A percentile compares a stretch with the other conserved stretches of the same genome.
phyloP scores from a whole-genome alignment of 1,139 yeast species.

The Geotrichum klebahnii region DNA sequence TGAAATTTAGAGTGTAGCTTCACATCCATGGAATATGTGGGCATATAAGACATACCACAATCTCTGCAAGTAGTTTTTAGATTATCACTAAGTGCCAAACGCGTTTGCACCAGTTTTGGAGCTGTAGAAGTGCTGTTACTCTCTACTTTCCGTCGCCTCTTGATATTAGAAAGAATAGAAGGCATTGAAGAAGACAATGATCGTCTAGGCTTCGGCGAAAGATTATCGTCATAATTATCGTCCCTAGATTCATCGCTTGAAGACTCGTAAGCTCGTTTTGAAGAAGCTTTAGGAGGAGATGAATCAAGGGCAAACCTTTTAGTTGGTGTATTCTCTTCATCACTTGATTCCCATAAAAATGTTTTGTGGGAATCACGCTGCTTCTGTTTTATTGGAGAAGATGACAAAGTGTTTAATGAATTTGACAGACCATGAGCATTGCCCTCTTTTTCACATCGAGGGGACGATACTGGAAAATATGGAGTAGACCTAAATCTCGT shows the following conservation, averaged over 20 bases:
- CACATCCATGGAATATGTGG: conserved; percentile 46
- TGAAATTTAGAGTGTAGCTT: conserved; percentile 47
- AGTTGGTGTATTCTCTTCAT: background rate
- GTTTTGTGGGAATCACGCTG: background rate
- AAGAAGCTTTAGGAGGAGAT: conserved; percentile 1
- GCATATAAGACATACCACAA: conserved; percentile 60
- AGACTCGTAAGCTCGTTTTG: background rate
- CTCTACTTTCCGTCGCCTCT: conserved; percentile 6
- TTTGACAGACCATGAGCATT: background rate
- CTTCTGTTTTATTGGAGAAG: background rate
- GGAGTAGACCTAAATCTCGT: conserved; percentile 9
- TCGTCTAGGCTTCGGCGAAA: too few relatives aligned
- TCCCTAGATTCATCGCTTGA: conserved; percentile 1
- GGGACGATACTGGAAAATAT: conserved; percentile 8
- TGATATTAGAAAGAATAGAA: conserved; percentile 5
- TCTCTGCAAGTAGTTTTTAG: conserved; percentile 44
- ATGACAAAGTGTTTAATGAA: background rate
- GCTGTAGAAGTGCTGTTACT: background rate
- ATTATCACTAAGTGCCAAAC: conserved; percentile 37
- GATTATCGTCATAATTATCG: background rate
- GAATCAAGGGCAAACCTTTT: background rate
- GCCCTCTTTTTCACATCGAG: background rate
- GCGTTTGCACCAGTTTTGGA: conserved; percentile 13
- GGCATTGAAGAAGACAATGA: background rate
- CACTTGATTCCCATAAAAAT: background rate